Base-by-base conservation (phyloP, 495 filamentous ascomycete species). In the Copromyces sp. region DNA sequence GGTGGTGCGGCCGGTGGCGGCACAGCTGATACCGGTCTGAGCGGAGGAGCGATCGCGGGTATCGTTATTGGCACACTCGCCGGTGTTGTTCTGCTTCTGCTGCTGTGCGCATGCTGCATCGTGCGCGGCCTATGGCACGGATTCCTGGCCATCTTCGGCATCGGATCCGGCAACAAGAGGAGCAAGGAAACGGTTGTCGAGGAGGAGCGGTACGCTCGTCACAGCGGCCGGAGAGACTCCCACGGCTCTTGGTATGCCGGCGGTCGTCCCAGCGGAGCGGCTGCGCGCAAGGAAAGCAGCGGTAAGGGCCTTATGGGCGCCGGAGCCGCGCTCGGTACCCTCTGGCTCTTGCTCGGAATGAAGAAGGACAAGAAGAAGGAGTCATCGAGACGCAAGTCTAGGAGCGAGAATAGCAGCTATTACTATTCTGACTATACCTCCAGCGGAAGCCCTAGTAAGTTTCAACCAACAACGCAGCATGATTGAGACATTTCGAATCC, bases 21-120 rank as follows among this genome's bases (percentile, higher is more conserved):
- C 70, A 72, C 74, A 71, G 68, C 84, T 78, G 42, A 85, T 72
- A 83, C 86, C 69, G 87, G 88, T 65, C 84, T 97, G 68, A 93
- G 90, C 77, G 89, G 87, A 69, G 94, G 94, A 72, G 94, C 94
- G 35, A 97, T 97, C 76, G 94, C 94, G n/a, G 94, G 94, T 59
- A 97, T 97, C 75, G 94, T 97, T 74, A 91, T 97, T 68, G 94
- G 94, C 74, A 89, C 90, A 6, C 87, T 97, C 75, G 88, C 87
- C n/a, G 94, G 91, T 76, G 85, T 94, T 32, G 79, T 90, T 68
- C 80, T 97, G 3, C 84, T 97, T 17, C 77, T 92, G 12, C 86
- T 95, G 4, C 75, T 97, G 70, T 94, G 91, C 81, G 87, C 89
- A 78, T 94, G 88, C 84, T 88, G 89, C 82, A 91, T 93, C 75